A percentile compares a stretch with the other conserved stretches of the same genome.
Evolutionary conservation across 2,329 filamentous ascomycete genomes (phyloP).

Genomic region (Myriangium duriaei): DNA sequence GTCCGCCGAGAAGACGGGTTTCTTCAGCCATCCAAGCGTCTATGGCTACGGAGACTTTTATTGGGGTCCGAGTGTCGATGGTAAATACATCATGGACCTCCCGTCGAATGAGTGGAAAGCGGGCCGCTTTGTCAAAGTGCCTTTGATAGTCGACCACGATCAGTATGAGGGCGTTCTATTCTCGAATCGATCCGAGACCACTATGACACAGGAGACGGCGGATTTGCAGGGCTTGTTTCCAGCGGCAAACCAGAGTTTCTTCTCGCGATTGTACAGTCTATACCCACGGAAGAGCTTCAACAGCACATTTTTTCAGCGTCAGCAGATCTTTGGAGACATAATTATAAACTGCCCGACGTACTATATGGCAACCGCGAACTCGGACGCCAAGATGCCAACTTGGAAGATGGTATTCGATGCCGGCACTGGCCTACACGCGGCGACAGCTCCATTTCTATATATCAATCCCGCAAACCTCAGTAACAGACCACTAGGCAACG

Average conservation of each 20-base stretch:
- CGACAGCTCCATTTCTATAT: constrained; percentile 12
- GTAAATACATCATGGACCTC: constrained; percentile 25
- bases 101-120: constrained; percentile 22
- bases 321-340: constrained; percentile 31
- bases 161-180: constrained; percentile 24
- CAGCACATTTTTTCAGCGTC: constrained; percentile 26
- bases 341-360: constrained; percentile 27
- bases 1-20: constrained; percentile 14
- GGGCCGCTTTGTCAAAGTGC: constrained; percentile 25
- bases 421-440: constrained; percentile 23
- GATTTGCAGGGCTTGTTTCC: constrained; percentile 24
- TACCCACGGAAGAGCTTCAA: constrained; percentile 24
- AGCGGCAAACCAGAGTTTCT: constrained; percentile 24
- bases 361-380: constrained; percentile 27
- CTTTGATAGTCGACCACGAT: constrained; percentile 24
- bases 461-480: constrained; percentile 10
- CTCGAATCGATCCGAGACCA: constrained; percentile 20
- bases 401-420: constrained; percentile 26
- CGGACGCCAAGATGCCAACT: constrained; percentile 15
- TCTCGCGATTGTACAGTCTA: constrained; percentile 30
- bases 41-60: constrained; percentile 30
- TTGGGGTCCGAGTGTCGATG: constrained; percentile 30
- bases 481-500: constrained; percentile 23
- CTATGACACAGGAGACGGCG: constrained; percentile 17
- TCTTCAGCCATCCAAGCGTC: constrained; percentile 10